Base-by-base conservation (phyloP, 2,329 filamentous ascomycete genomes). In the Lasiodiplodia gonubiensis region DNA sequence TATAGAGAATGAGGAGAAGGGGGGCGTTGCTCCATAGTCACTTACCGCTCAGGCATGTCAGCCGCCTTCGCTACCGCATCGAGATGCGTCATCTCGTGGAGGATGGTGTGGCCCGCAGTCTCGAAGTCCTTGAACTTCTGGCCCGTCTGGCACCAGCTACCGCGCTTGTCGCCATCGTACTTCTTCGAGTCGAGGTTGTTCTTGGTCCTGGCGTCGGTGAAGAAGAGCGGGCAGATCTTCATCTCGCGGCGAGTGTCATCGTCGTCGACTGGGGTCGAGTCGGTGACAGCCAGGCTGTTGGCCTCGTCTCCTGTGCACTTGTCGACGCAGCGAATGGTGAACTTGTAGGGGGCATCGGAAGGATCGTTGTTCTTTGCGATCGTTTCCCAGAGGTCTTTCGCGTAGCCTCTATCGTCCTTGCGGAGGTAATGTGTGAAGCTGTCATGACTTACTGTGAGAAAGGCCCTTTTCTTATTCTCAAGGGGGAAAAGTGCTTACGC, bases 21-120 rank as follows among this genome's bases (percentile, higher is more conserved):
- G 3, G 18, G 6, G 1, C n/a, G 14, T 10, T n/a, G 14, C 18
- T 1, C 3, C 6, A 18, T 8, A 8, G n/a, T 3, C 3, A 21
- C 42, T n/a, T 21, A 46, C 42, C 7, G 2, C 10, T 21, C 18
- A 3, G 42, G 42, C 42, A 46, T 7, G 18, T n/a, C 42, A 18
- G 18, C 42, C 42, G n/a, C 42, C 7, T 10, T 11, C 6, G 7
- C 42, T 7, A 46, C 42, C 7, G 10, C 42, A 6, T 46, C 42
- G 16, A 46, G 18, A 14, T 46, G 42, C n/a, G 42, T 46, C 42
- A 46, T n/a, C 42, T 46, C 42, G 42, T 46, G 42, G n/a, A 46
- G 42, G 42, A 46, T 46, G 18, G 42, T 46, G 16, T 46, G 42
- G 42, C 42, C 42, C 3, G 18, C 42, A 7, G 42, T 46, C 18